Percentiles rank a stretch among this genome's conserved stretches.
Conservation (phyloP, 2,329 filamentous ascomycete genomes). For the Ilyonectria mors-panacis region DNA sequence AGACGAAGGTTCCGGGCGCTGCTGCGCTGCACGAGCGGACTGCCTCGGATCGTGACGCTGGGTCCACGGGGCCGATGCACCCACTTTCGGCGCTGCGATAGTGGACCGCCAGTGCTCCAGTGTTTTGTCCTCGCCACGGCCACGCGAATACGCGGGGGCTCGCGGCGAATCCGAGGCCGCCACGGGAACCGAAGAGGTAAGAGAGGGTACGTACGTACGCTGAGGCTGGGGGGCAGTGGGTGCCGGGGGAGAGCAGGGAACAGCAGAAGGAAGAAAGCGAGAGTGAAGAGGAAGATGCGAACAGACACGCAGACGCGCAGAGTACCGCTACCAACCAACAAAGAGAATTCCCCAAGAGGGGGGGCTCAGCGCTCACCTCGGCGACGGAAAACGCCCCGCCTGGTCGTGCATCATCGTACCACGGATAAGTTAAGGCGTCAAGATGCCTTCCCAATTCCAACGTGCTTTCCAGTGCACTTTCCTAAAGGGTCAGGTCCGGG, state of each 20-base stretch:
- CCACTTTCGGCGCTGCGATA: constrained; percentile 13
- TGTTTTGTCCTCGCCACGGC: constrained; percentile 10
- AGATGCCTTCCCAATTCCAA: neutral
- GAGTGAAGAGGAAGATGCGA: neutral
- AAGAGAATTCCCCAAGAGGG: neutral
- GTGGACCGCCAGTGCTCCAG: constrained; percentile 12
- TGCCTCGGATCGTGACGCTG: constrained; percentile 1
- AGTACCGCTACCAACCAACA: constrained; percentile 4
- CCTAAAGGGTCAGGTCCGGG: constrained; percentile 20
- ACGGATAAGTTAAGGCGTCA: constrained; percentile 6
- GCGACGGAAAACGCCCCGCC: constrained; percentile 38
- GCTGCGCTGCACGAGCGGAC: constrained; percentile 18
- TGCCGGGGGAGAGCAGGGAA: constrained; percentile 3
- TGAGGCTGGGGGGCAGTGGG: constrained; percentile 19
- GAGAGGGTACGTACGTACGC: constrained; percentile 26
- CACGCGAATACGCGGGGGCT: too few relatives aligned
- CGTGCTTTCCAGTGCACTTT: neutral
- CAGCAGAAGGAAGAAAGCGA: neutral
- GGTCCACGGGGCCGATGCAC: neutral
- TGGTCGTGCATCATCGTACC: constrained; percentile 44
- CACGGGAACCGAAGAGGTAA: constrained; percentile 15
- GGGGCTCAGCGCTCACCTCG: constrained; percentile 33
- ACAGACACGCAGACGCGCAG: too few relatives aligned
- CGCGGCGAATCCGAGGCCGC: constrained; percentile 23
- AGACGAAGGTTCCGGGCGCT: neutral